Conservation (phyloP, 2,329 filamentous ascomycete species). For the Chaetothyriales sp. region DNA sequence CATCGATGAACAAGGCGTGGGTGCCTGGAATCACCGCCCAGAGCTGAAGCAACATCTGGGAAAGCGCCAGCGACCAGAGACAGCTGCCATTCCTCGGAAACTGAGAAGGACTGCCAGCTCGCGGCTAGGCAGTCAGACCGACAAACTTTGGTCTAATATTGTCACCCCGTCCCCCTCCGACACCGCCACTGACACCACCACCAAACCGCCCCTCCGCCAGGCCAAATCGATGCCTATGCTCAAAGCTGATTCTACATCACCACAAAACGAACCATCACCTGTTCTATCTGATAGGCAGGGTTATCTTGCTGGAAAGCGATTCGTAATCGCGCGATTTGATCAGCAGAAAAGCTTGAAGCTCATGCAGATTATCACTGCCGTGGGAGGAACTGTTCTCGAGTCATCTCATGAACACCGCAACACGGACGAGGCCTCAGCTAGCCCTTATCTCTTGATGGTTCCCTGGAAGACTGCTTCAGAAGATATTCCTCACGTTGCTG, state of each 20-base stretch:
- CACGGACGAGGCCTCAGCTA: constrained; percentile 1
- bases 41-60: constrained; percentile 34
- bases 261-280: not conserved
- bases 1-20: constrained; percentile 54
- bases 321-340: constrained; percentile 7
- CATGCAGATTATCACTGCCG: constrained; percentile 26
- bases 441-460: constrained; percentile 23
- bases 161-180: constrained; percentile 33
- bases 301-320: constrained; percentile 1
- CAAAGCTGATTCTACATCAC: not conserved
- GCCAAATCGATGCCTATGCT: constrained; percentile 2
- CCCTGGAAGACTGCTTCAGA: constrained; percentile 29
- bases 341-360: constrained; percentile 22
- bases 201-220: constrained; percentile 6
- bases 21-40: constrained; percentile 53
- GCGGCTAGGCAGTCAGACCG: constrained; percentile 63
- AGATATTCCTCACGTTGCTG: constrained; percentile 18
- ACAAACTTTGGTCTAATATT: constrained; percentile 84
- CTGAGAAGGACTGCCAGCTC: constrained; percentile 75
- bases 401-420: constrained; percentile 22
- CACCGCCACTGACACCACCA: not conserved
- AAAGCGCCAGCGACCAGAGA: constrained; percentile 43
- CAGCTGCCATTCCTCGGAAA: constrained; percentile 48
- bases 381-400: constrained; percentile 26
- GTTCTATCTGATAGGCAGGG: not conserved